Conservation (phyloP, 1,284 basidiomycete genomes). For the Cronartium ribicola region DNA sequence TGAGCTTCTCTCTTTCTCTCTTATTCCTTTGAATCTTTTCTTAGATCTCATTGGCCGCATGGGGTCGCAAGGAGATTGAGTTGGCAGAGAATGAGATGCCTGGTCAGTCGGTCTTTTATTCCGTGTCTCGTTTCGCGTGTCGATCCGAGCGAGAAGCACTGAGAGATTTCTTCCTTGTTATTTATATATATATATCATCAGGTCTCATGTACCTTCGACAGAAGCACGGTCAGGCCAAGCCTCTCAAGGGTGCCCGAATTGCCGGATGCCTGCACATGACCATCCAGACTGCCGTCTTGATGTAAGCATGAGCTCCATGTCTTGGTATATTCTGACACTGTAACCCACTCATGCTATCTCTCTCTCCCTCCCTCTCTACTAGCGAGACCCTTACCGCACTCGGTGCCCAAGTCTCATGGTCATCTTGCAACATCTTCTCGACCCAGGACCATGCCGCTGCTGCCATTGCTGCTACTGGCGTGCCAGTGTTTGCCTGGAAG, state of each 20-base stretch:
- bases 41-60: conserved; percentile 56
- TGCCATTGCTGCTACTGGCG: conserved; percentile 94
- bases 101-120: conserved; percentile 5
- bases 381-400: conserved; percentile 92
- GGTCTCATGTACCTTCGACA: conserved; percentile 50
- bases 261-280: conserved; percentile 99
- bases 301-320: conserved; percentile 46
- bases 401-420: conserved; percentile 98
- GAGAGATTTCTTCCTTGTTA: not conserved
- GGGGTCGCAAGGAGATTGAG: conserved; percentile 96
- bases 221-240: conserved; percentile 74
- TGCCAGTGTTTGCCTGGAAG: conserved; percentile 99
- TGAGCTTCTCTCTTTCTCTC: not conserved
- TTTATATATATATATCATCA: too few species aligned
- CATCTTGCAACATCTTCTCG: conserved; percentile 99
- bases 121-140: not conserved
- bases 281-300: conserved; percentile 68
- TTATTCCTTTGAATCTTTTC: not conserved
- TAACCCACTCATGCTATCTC: not conserved
- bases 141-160: not conserved
- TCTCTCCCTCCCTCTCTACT: conserved; percentile 67
- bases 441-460: conserved; percentile 97
- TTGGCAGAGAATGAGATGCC: conserved; percentile 65
- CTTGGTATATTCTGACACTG: not conserved
- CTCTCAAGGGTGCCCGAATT: conserved; percentile 90